Percentiles rank a stretch among this genome's conserved stretches.
Evolutionary conservation across 768 basidiomycete genomes (phyloP).

Genomic region (Cyclocybe aegerita): DNA sequence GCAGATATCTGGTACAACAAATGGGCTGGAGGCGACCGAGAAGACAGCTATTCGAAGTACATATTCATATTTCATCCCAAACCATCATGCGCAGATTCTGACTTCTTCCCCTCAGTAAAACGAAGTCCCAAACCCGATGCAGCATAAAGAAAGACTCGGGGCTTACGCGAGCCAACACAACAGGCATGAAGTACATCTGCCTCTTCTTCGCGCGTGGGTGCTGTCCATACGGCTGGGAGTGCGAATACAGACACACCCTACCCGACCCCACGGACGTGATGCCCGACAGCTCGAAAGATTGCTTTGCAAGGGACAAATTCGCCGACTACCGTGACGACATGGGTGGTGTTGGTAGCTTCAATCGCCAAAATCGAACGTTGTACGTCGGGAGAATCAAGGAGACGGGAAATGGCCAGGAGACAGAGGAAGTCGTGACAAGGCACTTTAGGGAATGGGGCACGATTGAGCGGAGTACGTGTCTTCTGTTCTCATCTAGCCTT

Average conservation of each 20-base stretch:
- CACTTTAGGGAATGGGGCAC: conserved; percentile 98
- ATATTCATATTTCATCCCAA: conserved; percentile 19
- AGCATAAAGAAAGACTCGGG: conserved; percentile 87
- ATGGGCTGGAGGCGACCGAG: conserved; percentile 99
- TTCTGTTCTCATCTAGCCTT: neutral
- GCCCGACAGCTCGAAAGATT: conserved; percentile 93
- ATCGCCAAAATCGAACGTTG: conserved; percentile 88
- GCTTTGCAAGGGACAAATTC: conserved; percentile 96
- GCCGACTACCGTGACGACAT: conserved; percentile 98
- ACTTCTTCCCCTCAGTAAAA: conserved; percentile 58
- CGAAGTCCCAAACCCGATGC: conserved; percentile 91
- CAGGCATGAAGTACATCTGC: conserved; percentile 90
- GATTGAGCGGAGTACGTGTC: conserved; percentile 80
- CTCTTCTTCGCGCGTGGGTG: conserved; percentile 96
- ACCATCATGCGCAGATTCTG: neutral
- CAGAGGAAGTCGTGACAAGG: conserved; percentile 84
- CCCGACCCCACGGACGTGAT: conserved; percentile 68
- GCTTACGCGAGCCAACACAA: conserved; percentile 92
- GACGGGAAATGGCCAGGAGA: conserved; percentile 84
- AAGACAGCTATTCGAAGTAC: conserved; percentile 94
- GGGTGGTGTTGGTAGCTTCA: conserved; percentile 98
- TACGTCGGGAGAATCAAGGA: conserved; percentile 96
- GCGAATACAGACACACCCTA: conserved; percentile 91
- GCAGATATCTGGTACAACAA: conserved; percentile 98
- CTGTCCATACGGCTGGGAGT: conserved; percentile 98